A percentile compares a stretch with the other conserved stretches of the same genome.
Evolutionary conservation across 169 alveolate species (phyloP).

Genomic region (Plasmodium adleri): DNA sequence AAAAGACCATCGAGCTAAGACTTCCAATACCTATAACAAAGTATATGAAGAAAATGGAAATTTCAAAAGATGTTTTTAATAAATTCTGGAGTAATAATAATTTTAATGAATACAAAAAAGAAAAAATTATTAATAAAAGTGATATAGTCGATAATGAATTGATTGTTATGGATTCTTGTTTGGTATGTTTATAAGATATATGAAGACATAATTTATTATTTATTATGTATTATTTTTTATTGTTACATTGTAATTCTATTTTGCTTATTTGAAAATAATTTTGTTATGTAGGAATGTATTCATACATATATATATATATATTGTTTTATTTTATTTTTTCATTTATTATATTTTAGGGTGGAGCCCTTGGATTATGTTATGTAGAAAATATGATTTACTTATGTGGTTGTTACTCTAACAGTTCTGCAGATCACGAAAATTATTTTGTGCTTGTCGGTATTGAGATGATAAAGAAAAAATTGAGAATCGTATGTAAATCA

Average conservation of each 20-base stretch:
- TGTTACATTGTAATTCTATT: not conserved
- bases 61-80: constrained; percentile 36
- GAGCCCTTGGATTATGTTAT: constrained; percentile 37
- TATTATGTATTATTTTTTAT: not conserved
- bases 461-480: constrained; percentile 26
- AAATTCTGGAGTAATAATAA: constrained; percentile 68
- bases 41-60: constrained; percentile 58
- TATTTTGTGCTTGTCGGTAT: constrained; percentile 65
- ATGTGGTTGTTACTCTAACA: constrained; percentile 48
- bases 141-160: constrained; percentile 26
- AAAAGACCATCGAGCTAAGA: constrained; percentile 51
- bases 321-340: not conserved
- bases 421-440: constrained; percentile 37
- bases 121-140: constrained; percentile 30
- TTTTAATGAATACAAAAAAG: constrained; percentile 52
- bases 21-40: constrained; percentile 52
- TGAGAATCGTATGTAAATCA: constrained; percentile 53
- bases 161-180: constrained; percentile 14
- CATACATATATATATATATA: not conserved
- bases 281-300: no score
- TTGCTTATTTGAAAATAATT: no score
- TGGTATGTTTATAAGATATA: constrained; percentile 9
- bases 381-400: constrained; percentile 46
- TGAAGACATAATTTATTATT: not conserved
- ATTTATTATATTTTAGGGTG: constrained; percentile 18